These are phyloP conservation scores for Mortierella sp. DNA, from an alignment of 371 early-diverging fungal genomes.

Conservation along the genomic window DNA sequence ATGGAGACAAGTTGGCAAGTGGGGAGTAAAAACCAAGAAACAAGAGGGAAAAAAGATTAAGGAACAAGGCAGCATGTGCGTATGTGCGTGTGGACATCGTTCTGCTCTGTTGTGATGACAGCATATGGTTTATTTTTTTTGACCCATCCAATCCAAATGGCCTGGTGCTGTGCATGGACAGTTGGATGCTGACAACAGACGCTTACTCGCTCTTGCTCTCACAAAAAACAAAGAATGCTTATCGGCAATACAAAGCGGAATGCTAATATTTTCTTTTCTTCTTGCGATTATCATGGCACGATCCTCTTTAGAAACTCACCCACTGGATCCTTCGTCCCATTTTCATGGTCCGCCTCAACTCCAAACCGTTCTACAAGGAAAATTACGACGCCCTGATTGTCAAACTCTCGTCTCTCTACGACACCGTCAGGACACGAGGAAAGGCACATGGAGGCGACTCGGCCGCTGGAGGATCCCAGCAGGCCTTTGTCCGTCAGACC, in stretches of 20 bases:
- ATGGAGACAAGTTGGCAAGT: not conserved
- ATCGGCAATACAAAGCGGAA: not conserved
- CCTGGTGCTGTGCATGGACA: slow-evolving; percentile 8
- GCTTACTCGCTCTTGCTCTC: not conserved
- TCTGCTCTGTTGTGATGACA: not conserved
- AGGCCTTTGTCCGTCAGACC: slow-evolving; percentile 88
- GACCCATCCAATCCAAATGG: not conserved
- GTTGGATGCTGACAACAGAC: not conserved
- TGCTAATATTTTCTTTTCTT: not conserved
- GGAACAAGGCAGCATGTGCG: not conserved
- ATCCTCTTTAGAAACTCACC: slow-evolving; percentile 78
- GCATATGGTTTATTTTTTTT: not conserved
- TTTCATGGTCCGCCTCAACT: slow-evolving; percentile 90
- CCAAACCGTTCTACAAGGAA: slow-evolving; percentile 91
- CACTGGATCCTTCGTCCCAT: slow-evolving; percentile 85
- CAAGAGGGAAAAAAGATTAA: not conserved
- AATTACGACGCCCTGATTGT: slow-evolving; percentile 92
- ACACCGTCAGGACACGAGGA: slow-evolving; percentile 90
- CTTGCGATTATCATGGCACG: not conserved
- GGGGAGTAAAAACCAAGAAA: not conserved
- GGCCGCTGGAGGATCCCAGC: slow-evolving; percentile 75
- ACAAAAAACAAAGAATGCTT: not conserved
- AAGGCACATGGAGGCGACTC: slow-evolving; percentile 64
- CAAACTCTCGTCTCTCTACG: slow-evolving; percentile 90
- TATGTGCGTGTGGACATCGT: not conserved